Evolutionary conservation across 1,139 yeast genomes (phyloP).

Genomic region (Protomyces gravidus): DNA sequence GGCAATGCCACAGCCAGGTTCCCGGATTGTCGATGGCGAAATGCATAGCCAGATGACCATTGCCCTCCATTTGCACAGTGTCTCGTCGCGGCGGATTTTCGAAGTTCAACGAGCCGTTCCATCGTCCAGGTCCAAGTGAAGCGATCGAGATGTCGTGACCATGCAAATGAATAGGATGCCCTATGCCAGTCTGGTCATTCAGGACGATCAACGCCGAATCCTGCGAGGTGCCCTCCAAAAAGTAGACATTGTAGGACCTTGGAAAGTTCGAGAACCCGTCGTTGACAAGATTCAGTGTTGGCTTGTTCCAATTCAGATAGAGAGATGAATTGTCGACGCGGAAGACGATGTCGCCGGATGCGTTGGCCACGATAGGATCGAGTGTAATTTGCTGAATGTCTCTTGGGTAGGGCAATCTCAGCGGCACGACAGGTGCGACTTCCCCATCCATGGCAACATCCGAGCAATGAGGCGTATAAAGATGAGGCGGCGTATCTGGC

Average conservation of each 20-base stretch:
- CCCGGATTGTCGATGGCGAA: slow-evolving; percentile 75
- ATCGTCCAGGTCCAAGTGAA: slow-evolving; percentile 56
- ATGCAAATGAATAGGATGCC: slow-evolving; percentile 67
- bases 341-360: neutral
- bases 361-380: neutral
- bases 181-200: neutral
- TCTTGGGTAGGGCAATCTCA: neutral
- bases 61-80: slow-evolving; percentile 57
- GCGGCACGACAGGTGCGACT: neutral
- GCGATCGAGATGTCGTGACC: slow-evolving; percentile 52
- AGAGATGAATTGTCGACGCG: neutral
- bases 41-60: slow-evolving; percentile 57
- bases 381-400: neutral
- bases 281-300: neutral
- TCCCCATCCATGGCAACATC: neutral
- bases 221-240: neutral
- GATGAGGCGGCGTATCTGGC: neutral
- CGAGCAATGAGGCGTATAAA: neutral
- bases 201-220: neutral
- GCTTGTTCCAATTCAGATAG: neutral
- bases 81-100: slow-evolving; percentile 61
- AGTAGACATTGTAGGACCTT: neutral
- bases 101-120: slow-evolving; percentile 52
- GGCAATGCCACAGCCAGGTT: slow-evolving; percentile 59
- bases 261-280: slow-evolving; percentile 1